Conservation (phyloP, 345 rosid genomes). For the Arabidopsis arenosa region DNA sequence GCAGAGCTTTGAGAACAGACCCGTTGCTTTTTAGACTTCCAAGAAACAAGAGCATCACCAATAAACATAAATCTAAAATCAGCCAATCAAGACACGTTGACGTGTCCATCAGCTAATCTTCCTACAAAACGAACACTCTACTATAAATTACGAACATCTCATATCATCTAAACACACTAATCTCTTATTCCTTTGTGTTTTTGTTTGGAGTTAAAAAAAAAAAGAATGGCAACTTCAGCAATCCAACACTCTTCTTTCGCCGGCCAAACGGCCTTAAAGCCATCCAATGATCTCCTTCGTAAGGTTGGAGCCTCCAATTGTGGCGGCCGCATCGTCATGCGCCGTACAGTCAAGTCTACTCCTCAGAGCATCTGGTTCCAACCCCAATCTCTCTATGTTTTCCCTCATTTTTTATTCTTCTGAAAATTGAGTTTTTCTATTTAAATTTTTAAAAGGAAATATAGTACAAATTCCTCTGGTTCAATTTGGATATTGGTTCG, state of each 20-base stretch:
- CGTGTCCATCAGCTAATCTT: too few relatives aligned
- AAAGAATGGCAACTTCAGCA: constrained; percentile 77
- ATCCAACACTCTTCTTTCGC: constrained; percentile 83
- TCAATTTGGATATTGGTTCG: too few relatives aligned
- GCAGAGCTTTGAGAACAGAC: too few relatives aligned
- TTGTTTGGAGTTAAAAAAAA: background rate
- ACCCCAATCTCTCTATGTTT: background rate
- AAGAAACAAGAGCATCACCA: too few relatives aligned
- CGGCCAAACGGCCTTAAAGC: constrained; percentile 73
- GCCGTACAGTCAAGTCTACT: constrained; percentile 79
- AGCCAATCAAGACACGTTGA: too few relatives aligned
- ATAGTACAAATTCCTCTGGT: background rate
- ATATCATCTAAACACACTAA: too few relatives aligned
- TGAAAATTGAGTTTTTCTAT: background rate
- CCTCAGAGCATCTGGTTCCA: constrained; percentile 86
- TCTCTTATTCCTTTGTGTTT: background rate
- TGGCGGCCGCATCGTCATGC: constrained; percentile 73
- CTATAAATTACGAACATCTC: too few relatives aligned
- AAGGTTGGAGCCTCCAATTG: constrained; percentile 61
- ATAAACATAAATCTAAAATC: too few relatives aligned
- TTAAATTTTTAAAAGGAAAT: too few relatives aligned
- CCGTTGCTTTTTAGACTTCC: too few relatives aligned
- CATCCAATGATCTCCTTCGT: constrained; percentile 69
- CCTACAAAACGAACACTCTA: too few relatives aligned
- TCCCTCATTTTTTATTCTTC: background rate